A percentile compares a stretch with the other conserved stretches of the same genome.
These are phyloP conservation scores for Coprinopsis sp. DNA, from an alignment of 768 basidiomycete genomes.

Conservation along the genomic window DNA sequence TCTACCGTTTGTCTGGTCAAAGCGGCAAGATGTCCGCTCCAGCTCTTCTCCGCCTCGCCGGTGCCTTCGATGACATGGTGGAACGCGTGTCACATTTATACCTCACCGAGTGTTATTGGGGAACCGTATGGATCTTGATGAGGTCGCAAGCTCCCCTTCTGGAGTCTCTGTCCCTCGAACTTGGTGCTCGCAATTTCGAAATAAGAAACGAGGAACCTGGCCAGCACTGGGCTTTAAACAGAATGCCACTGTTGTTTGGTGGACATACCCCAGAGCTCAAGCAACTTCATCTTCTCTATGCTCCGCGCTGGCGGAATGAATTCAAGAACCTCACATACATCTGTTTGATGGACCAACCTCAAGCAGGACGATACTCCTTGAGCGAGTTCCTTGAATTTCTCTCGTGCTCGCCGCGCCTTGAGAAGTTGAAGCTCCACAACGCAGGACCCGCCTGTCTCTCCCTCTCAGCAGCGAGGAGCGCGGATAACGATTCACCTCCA, in stretches of 20 bases:
- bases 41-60: no score
- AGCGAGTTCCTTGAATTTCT: neutral
- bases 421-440: neutral
- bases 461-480: no score
- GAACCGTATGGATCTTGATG: neutral
- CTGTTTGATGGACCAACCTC: neutral
- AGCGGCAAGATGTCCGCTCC: no score
- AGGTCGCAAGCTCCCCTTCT: neutral
- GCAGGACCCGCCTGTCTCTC: no score
- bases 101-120: neutral
- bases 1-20: no score
- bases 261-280: neutral
- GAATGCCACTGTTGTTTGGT: neutral
- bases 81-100: neutral
- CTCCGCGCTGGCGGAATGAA: neutral
- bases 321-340: neutral
- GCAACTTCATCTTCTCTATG: neutral
- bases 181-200: neutral
- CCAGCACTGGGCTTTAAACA: no score
- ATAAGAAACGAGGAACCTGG: no score
- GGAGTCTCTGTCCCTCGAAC: neutral
- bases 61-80: no score
- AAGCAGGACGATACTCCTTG: neutral
- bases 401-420: neutral
- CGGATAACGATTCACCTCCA: no score